Conservation (phyloP, 164 flowering plant species). For the Cinnamomum chago region DNA sequence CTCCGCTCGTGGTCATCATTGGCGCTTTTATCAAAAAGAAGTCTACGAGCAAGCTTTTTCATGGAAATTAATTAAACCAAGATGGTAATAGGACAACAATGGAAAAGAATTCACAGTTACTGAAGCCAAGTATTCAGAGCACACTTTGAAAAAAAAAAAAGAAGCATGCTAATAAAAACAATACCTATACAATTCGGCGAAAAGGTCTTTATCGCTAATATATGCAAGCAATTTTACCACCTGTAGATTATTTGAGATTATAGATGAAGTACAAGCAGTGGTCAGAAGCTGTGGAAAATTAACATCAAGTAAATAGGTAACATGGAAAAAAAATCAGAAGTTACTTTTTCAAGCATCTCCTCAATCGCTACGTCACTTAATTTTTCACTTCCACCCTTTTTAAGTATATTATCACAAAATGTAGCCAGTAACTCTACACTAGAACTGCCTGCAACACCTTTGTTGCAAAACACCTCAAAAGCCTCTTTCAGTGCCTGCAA, state of each 20-base stretch:
- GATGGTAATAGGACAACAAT: background rate
- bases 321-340: background rate
- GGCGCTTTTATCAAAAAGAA: constrained; percentile 86
- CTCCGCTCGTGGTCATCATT: constrained; percentile 94
- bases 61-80: constrained; percentile 26
- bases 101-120: background rate
- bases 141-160: background rate
- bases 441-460: constrained; percentile 83
- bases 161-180: background rate
- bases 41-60: constrained; percentile 86
- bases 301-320: background rate
- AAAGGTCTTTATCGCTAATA: constrained; percentile 88
- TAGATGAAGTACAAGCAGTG: background rate
- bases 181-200: constrained; percentile 93
- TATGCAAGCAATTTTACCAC: constrained; percentile 92
- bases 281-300: background rate
- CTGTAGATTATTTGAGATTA: constrained; percentile 31
- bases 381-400: constrained; percentile 96
- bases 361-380: constrained; percentile 93
- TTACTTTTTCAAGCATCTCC: constrained; percentile 87
- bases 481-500: constrained; percentile 87
- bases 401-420: constrained; percentile 89
- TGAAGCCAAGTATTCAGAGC: background rate
- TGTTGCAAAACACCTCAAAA: constrained; percentile 92
- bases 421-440: constrained; percentile 91